Conservation (phyloP, 2,329 filamentous ascomycete genomes). For the Ophiostoma sp. region DNA sequence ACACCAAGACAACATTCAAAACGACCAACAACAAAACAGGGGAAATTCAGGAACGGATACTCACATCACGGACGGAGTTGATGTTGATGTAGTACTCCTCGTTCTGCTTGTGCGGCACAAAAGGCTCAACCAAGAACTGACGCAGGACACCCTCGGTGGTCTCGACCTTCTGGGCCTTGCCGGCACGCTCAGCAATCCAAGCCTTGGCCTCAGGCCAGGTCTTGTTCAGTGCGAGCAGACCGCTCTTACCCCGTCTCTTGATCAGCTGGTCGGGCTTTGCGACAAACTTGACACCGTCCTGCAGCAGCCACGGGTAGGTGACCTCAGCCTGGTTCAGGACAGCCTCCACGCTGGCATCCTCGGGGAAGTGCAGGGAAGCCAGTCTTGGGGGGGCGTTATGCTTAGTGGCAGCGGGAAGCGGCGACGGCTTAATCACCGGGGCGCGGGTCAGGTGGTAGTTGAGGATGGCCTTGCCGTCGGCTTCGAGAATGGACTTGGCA, state of each 20-base stretch:
- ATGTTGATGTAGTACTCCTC: slow-evolving; percentile 99
- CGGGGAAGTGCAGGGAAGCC: slow-evolving; percentile 87
- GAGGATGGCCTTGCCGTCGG: slow-evolving; percentile 99
- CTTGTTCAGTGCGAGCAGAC: slow-evolving; percentile 94
- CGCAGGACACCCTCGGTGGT: slow-evolving; percentile 80
- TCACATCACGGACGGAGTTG: slow-evolving; percentile 98
- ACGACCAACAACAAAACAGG: not conserved
- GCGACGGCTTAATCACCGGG: slow-evolving; percentile 94
- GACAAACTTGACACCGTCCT: slow-evolving; percentile 81
- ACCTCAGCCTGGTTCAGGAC: slow-evolving; percentile 93
- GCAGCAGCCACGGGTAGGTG: slow-evolving; percentile 93
- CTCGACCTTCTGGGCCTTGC: slow-evolving; percentile 91
- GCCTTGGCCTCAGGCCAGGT: slow-evolving; percentile 88
- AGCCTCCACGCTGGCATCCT: slow-evolving; percentile 73
- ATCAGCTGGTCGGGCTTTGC: slow-evolving; percentile 99
- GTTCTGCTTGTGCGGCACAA: slow-evolving; percentile 89
- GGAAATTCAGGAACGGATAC: slow-evolving; percentile 37
- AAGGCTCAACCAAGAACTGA: slow-evolving; percentile 97
- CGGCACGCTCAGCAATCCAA: slow-evolving; percentile 88
- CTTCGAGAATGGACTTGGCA: slow-evolving; percentile 96
- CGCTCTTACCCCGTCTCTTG: slow-evolving; percentile 99
- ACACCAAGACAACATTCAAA: not conserved
- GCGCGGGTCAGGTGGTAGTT: slow-evolving; percentile 99
- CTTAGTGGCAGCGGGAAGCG: slow-evolving; percentile 73
- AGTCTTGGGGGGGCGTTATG: slow-evolving; percentile 92